Evolutionary conservation across 2,329 filamentous ascomycete species (phyloP), one percentile per base, ranked within the genome.

Genomic region (Teratosphaeria epicoccoides): DNA sequence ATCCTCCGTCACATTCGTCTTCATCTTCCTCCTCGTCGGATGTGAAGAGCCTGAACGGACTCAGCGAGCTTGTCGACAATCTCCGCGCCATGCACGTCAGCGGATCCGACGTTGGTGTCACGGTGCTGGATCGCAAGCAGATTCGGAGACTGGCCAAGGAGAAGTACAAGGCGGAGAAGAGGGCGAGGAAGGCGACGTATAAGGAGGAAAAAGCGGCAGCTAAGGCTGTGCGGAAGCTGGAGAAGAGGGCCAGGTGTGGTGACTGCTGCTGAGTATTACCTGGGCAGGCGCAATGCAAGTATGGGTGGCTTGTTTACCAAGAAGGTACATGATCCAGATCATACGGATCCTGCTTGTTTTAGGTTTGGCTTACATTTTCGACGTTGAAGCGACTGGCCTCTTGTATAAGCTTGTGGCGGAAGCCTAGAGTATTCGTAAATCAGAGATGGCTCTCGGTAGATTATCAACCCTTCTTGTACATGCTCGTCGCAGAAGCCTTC

Each of bases 401-500:
- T 54, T 44, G 52, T 61, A 49, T 58, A 61, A 53, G 26, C 49
- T 43, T 26, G 51, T 52, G 43, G 51, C 58, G 20, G 52, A 52
- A 46, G 50, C 60, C 61, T 57, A 40, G 6, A 24, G 17, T 14
- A 24, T n/a, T 40, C n/a, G 33, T 17, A 20, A 20, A 48, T 57
- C 46, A 55, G 53, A 37, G 14, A 24, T 17, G 12, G n/a, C 7
- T n/a, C 29, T 28, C n/a, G n/a, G n/a, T 50, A 40, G 43, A 48
- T 24, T 20, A 29, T 46, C 50, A 59, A 29, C 57, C 55, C 58
- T 70, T 71, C 58, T 68, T 72, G 59, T 75, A 71, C 68, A 75
- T 67, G 51, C 74, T 66, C 22, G 71, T 74, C 51, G 73, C 72
- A 55, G 72, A 61, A 61, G 70, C 68, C 66, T 67, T 59, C 20